Base-by-base conservation (phyloP, 2,329 filamentous ascomycete species). In the Cladosporium sp. region DNA sequence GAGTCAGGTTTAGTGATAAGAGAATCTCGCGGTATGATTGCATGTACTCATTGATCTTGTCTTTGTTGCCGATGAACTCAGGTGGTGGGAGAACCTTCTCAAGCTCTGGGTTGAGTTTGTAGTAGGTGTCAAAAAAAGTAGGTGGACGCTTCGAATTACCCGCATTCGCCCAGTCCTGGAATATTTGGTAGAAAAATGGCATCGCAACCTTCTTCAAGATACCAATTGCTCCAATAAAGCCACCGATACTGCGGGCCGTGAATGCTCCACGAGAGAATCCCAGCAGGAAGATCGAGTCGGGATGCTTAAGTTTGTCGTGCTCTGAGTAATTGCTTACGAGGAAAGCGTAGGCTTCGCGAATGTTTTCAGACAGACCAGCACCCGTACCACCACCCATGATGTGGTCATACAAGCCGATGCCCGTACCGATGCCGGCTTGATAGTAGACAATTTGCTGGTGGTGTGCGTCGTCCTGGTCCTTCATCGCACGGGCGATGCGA, bases 261-360 rank as follows among this genome's bases (percentile, higher is more conserved):
- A 78, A 83, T 1, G 80, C 77, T n/a, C 80, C 80, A 46, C 81
- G 74, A 6, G 78, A 80, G 69, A 81, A 82, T 2, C 81, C 81
- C 37, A 82, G 74, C 3, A 82, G 69, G 70, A 78, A 82, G 50
- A 82, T 80, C 12, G 79, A 79, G 59, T 82, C 81, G 3, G 71
- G 72, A 4, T 69, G 64, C 61, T 72, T 71, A 28, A 73, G 67
- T 21, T 68, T 55, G n/a, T 56, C 57, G 23, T 74, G 69, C 18
- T 72, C 69, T 8, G 72, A 67, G 70, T 88, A 88, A 75, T 89
- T 89, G 70, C 84, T 82, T 64, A 85, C 87, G 2, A 89, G 78
- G 71, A 88, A 89, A 5, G 83, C 80, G 71, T 89, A 89, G 1
- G 86, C 84, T 73, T 88, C 86, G 14, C 86, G 83, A 62, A 89